Conservation (phyloP, 2,329 filamentous ascomycete species). For the Colletotrichum shisoi region DNA sequence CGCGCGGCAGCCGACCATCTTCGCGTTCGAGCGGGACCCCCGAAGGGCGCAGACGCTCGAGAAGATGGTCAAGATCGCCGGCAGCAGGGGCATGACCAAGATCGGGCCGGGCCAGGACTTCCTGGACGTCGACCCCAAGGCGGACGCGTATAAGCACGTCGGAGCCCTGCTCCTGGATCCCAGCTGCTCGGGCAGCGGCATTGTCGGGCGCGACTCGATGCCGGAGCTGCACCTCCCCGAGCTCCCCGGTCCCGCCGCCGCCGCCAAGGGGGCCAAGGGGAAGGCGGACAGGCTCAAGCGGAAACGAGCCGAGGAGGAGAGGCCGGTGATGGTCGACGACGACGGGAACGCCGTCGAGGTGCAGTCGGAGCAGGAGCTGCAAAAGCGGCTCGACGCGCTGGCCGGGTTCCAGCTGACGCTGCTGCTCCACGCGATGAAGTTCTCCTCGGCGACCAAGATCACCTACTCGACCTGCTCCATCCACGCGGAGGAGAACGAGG, state of each 20-base stretch:
- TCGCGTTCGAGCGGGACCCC: conserved; percentile 81
- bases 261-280: conserved; percentile 33
- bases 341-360: conserved; percentile 63
- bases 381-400: conserved; percentile 73
- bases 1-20: conserved; percentile 61
- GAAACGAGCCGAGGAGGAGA: conserved; percentile 50
- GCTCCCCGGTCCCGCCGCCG: conserved; percentile 43
- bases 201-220: conserved; percentile 85
- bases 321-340: conserved; percentile 61
- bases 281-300: conserved; percentile 54
- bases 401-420: conserved; percentile 83
- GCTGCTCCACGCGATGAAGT: conserved; percentile 82
- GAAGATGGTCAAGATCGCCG: conserved; percentile 84
- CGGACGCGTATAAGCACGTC: conserved; percentile 72
- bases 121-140: conserved; percentile 72
- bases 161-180: conserved; percentile 86
- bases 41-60: conserved; percentile 76
- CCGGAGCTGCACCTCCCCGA: conserved; percentile 70
- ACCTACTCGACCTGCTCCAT: conserved; percentile 96
- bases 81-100: conserved; percentile 70
- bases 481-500: conserved; percentile 86
- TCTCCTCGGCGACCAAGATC: conserved; percentile 76
- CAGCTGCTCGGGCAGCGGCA: conserved; percentile 94
- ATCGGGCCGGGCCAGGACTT: conserved; percentile 84
- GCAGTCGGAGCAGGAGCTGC: conserved; percentile 63